Percentiles rank a stretch among this genome's conserved stretches.
phyloP scores from a whole-genome alignment of 495 filamentous ascomycete genomes.

The Podospora australis region DNA sequence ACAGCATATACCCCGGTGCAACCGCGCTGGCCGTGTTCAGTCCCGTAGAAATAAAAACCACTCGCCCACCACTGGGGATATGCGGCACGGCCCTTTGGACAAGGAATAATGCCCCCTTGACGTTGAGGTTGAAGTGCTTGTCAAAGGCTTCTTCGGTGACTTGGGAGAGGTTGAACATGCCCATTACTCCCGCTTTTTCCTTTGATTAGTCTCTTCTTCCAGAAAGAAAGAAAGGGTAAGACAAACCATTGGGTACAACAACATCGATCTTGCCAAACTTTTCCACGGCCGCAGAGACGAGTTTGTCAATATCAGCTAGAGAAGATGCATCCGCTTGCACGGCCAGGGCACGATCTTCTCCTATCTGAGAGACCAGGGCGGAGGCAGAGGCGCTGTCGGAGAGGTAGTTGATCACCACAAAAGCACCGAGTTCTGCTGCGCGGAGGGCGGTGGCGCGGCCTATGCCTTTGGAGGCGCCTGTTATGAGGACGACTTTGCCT shows the following conservation, averaged over 20 bases:
- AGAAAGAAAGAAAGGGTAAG: not conserved
- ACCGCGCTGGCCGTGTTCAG: slow-evolving; percentile 41
- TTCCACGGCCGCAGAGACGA: slow-evolving; percentile 55
- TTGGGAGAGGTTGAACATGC: slow-evolving; percentile 47
- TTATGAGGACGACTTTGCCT: slow-evolving; percentile 58
- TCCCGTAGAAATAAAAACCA: slow-evolving; percentile 57
- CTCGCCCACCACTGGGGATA: slow-evolving; percentile 49
- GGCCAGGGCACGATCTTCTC: slow-evolving; percentile 44
- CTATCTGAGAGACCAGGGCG: slow-evolving; percentile 48
- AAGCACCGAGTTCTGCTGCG: slow-evolving; percentile 53
- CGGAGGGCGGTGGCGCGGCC: slow-evolving; percentile 52
- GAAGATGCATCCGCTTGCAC: slow-evolving; percentile 60
- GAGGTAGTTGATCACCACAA: slow-evolving; percentile 61
- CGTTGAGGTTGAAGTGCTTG: slow-evolving; percentile 48
- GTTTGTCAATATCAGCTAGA: slow-evolving; percentile 50
- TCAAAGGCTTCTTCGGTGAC: slow-evolving; percentile 58
- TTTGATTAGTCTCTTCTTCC: not conserved
- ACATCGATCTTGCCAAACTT: slow-evolving; percentile 64
- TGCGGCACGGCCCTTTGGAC: slow-evolving; percentile 57
- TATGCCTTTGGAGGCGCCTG: slow-evolving; percentile 63
- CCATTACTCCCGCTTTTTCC: slow-evolving; percentile 44
- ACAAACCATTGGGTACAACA: slow-evolving; percentile 46
- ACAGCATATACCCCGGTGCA: slow-evolving; percentile 55
- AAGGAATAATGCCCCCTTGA: slow-evolving; percentile 64
- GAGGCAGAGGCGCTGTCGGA: slow-evolving; percentile 48